phyloP scores from a whole-genome alignment of 306 rosid species.

The Begonia peltatifolia region DNA sequence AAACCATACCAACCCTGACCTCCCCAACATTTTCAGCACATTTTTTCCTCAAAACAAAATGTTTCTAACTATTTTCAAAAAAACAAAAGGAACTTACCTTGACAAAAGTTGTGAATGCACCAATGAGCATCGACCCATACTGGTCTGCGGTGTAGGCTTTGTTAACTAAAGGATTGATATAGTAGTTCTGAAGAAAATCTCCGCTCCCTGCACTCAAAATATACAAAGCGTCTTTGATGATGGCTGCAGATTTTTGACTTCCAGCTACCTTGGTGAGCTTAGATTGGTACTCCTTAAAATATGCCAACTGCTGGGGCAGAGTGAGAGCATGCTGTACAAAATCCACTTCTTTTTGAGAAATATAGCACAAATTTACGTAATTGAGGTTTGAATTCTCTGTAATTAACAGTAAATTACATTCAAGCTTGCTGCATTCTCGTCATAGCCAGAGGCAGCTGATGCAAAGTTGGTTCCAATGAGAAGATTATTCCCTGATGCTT shows the following conservation, averaged over 20 bases:
- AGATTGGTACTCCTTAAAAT: constrained; percentile 64
- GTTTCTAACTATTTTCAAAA: neutral
- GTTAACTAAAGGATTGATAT: constrained; percentile 61
- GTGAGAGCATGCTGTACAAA: constrained; percentile 68
- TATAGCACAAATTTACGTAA: neutral
- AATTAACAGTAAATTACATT: constrained; percentile 29
- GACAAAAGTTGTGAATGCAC: constrained; percentile 39
- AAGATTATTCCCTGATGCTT: constrained; percentile 85
- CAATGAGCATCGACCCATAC: constrained; percentile 39
- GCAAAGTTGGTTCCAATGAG: constrained; percentile 90
- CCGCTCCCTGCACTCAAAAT: constrained; percentile 68
- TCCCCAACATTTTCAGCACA: neutral
- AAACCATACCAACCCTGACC: constrained; percentile 51
- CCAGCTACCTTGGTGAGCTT: constrained; percentile 74
- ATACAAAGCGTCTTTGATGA: constrained; percentile 51
- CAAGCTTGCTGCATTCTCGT: constrained; percentile 54
- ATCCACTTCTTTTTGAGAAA: neutral
- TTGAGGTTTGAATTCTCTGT: neutral
- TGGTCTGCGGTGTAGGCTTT: constrained; percentile 54
- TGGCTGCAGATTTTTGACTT: constrained; percentile 42
- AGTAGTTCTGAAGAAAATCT: constrained; percentile 85
- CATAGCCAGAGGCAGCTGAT: constrained; percentile 96
- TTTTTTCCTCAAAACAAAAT: neutral
- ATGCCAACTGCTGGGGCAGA: constrained; percentile 45
- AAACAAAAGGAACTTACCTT: constrained; percentile 27